Evolutionary conservation across 2,329 filamentous ascomycete species (phyloP).

Genomic region (Cadophora sp.): DNA sequence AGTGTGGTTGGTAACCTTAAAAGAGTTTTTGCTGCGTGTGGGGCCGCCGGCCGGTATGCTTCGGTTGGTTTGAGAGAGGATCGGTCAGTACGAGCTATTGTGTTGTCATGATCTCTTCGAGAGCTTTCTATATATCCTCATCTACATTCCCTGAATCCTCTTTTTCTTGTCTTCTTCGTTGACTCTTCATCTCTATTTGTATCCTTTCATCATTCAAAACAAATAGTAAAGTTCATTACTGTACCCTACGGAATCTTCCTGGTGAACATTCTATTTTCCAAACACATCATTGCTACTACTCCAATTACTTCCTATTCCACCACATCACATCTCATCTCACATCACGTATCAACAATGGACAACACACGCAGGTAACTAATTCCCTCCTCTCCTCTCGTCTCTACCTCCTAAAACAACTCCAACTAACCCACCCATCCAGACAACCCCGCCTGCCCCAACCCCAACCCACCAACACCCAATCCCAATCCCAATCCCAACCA

Average conservation of each 20-base stretch:
- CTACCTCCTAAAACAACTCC: neutral
- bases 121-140: slow-evolving; percentile 14
- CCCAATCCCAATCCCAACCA: neutral
- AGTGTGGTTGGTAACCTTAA: slow-evolving; percentile 1
- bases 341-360: slow-evolving; percentile 2
- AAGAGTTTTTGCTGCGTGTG: slow-evolving; percentile 10
- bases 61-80: neutral
- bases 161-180: neutral
- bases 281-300: neutral
- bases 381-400: no score
- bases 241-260: neutral
- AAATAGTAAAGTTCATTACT: neutral
- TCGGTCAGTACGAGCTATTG: no score
- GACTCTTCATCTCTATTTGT: neutral
- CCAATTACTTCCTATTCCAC: neutral
- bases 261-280: neutral
- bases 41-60: no score
- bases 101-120: neutral
- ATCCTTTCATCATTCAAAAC: neutral
- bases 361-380: slow-evolving; percentile 4
- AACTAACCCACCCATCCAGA: neutral
- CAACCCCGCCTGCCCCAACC: neutral
- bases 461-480: neutral
- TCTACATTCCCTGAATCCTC: neutral
- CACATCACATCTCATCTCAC: neutral